Conservation (phyloP, 2,329 filamentous ascomycete species). For the Pseudocercospora crystallina region DNA sequence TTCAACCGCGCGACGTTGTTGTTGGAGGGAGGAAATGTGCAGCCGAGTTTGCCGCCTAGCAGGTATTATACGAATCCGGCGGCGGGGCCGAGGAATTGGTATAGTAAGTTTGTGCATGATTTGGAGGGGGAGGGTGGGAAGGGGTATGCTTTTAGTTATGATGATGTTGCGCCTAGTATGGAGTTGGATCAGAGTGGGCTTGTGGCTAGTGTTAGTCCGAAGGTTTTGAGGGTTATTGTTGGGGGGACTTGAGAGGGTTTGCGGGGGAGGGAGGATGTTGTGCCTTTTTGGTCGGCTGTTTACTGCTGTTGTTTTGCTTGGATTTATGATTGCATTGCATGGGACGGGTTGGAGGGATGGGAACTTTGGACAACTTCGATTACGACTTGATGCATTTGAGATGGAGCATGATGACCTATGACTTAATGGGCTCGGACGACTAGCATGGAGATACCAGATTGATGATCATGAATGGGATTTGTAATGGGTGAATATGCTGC, state of each 20-base stretch:
- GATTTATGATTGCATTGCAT: too few relatives aligned
- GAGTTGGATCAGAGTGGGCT: conserved; percentile 53
- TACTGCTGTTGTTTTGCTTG: too few relatives aligned
- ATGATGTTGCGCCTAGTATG: conserved; percentile 57
- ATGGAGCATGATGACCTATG: too few relatives aligned
- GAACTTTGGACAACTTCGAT: too few relatives aligned
- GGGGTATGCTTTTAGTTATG: conserved; percentile 68
- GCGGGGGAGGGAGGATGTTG: too few relatives aligned
- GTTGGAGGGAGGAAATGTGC: conserved; percentile 46
- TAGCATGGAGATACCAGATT: too few relatives aligned
- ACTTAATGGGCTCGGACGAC: too few relatives aligned
- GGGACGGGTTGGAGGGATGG: too few relatives aligned
- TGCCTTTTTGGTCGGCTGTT: too few relatives aligned
- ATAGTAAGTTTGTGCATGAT: conserved; percentile 59
- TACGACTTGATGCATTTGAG: too few relatives aligned
- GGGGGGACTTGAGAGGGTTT: conserved; percentile 38
- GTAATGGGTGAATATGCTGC: too few relatives aligned
- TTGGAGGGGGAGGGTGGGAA: conserved; percentile 56
- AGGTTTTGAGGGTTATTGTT: conserved; percentile 47
- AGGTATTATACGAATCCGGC: conserved; percentile 43
- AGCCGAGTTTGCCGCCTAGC: conserved; percentile 42
- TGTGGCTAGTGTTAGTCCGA: conserved; percentile 44
- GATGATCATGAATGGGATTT: too few relatives aligned
- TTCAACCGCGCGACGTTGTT: conserved; percentile 72
- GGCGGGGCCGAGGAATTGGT: conserved; percentile 52